Evolutionary conservation across 768 basidiomycete genomes (phyloP).

Genomic region (Mrakia gelida): DNA sequence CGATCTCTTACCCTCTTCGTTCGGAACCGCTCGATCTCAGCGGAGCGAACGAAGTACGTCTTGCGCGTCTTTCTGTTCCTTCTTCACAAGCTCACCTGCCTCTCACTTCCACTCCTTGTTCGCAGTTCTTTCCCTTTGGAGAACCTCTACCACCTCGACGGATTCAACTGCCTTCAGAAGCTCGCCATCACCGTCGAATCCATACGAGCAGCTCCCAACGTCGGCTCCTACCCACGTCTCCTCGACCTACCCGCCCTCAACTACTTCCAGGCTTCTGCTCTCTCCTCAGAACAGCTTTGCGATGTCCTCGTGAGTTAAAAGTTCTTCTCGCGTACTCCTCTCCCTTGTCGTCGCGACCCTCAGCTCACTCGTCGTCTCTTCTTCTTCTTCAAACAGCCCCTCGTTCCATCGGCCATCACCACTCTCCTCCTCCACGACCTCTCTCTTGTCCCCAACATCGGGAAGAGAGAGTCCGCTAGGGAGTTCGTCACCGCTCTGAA

Average conservation of each 20-base stretch:
- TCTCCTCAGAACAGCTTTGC: slow-evolving; percentile 14
- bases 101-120: too few relatives aligned
- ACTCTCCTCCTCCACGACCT: slow-evolving; percentile 15
- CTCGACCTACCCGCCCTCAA: slow-evolving; percentile 6
- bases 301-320: background rate
- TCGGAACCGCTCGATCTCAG: background rate
- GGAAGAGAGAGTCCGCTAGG: background rate
- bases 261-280: slow-evolving; percentile 7
- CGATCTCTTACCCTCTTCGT: background rate
- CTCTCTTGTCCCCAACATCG: background rate
- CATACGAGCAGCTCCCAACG: background rate
- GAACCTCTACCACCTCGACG: slow-evolving; percentile 8
- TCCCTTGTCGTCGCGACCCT: background rate
- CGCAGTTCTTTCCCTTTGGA: background rate
- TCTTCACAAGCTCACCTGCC: background rate
- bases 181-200: slow-evolving; percentile 10
- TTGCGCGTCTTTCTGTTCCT: too few relatives aligned
- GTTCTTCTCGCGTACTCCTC: background rate
- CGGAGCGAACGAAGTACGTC: too few relatives aligned
- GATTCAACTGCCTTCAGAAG: background rate
- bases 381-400: background rate
- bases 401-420: slow-evolving; percentile 4
- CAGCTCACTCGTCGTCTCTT: background rate
- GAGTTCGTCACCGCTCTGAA: slow-evolving; percentile 1
- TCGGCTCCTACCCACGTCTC: background rate